Conservation (phyloP, 1,284 basidiomycete genomes). For the Tetrapyrgos nigripes region DNA sequence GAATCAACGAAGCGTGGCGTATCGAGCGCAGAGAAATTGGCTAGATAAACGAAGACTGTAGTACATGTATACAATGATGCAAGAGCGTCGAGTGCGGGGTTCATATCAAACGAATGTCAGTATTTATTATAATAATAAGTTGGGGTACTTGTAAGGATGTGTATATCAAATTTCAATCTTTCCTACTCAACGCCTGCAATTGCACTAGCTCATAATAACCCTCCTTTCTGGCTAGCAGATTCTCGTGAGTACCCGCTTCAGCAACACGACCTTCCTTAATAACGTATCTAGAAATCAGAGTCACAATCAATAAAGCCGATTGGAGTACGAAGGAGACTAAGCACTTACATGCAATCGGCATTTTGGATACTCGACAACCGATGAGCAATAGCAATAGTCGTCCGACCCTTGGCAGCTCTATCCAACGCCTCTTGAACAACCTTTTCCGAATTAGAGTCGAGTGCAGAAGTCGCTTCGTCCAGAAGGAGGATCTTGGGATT, state of each 20-base stretch:
- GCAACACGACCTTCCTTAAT: conserved; percentile 90
- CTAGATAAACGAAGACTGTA: too few relatives aligned
- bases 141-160: too few relatives aligned
- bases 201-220: conserved; percentile 91
- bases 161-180: conserved; percentile 42
- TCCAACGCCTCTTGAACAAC: conserved; percentile 96
- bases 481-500: conserved; percentile 93
- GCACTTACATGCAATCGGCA: conserved; percentile 86
- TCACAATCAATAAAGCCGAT: conserved; percentile 18
- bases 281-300: conserved; percentile 69
- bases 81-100: too few relatives aligned
- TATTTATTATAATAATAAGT: too few relatives aligned
- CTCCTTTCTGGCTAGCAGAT: conserved; percentile 75
- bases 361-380: conserved; percentile 93
- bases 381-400: conserved; percentile 94
- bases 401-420: conserved; percentile 87
- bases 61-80: too few relatives aligned
- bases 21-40: too few relatives aligned
- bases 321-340: conserved; percentile 3
- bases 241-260: conserved; percentile 89
- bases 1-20: too few relatives aligned
- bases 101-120: too few relatives aligned
- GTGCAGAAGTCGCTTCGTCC: conserved; percentile 94
- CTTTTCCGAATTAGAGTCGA: conserved; percentile 94
- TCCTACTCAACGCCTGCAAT: conserved; percentile 75